A percentile compares a stretch with the other conserved stretches of the same genome.
Evolutionary conservation across 225 moss, liverwort and hornwort species (phyloP).

Genomic region (Pseudisothecium myosuroides): DNA sequence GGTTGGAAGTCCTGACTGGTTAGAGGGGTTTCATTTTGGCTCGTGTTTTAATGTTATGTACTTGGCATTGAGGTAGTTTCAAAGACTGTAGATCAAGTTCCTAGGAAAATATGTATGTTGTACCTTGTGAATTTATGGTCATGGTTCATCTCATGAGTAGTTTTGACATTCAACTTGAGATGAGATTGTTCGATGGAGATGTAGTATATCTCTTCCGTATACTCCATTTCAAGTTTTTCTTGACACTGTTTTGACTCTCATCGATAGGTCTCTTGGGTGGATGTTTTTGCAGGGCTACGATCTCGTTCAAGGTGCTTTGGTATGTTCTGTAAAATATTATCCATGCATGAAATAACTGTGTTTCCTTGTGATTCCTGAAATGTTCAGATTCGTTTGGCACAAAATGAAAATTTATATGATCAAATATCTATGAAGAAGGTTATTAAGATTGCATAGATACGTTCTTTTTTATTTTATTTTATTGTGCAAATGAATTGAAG

Average conservation of each 20-base stretch:
- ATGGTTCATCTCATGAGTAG: background rate
- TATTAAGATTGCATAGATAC: background rate
- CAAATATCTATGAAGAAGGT: background rate
- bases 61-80: background rate
- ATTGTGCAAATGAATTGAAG: background rate
- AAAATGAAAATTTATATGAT: background rate
- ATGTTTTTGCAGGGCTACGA: constrained; percentile 44
- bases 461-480: background rate
- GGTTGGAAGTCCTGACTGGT: background rate
- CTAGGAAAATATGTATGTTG: background rate
- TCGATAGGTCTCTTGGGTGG: background rate
- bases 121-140: background rate
- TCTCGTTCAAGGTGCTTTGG: constrained; percentile 64
- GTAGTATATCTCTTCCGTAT: background rate
- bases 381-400: background rate
- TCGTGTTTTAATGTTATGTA: background rate
- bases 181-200: background rate
- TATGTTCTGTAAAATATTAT: background rate
- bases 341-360: background rate
- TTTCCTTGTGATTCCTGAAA: background rate
- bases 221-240: background rate
- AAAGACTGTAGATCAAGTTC: background rate
- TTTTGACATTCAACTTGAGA: background rate
- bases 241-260: background rate
- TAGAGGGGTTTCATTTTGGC: background rate